Conservation (phyloP, 805 yeast species). For the Cyberlindnera nakhonratchasimensis region DNA sequence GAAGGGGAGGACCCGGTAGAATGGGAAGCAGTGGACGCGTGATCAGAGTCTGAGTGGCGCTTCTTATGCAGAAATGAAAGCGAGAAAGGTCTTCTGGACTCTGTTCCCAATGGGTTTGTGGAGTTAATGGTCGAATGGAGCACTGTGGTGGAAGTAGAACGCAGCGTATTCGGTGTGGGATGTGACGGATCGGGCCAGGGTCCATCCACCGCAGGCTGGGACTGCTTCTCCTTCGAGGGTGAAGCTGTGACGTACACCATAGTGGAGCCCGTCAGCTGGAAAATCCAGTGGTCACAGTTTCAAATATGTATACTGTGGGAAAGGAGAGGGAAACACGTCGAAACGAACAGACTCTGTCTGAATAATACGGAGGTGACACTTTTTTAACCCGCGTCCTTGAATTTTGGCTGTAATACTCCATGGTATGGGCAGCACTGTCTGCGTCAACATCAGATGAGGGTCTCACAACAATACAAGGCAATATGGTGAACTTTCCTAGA, state of each 20-base stretch:
- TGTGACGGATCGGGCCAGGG: background rate
- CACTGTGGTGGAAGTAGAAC: constrained; percentile 2
- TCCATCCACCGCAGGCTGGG: background rate
- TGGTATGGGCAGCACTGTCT: too few species aligned
- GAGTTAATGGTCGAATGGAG: constrained; percentile 7
- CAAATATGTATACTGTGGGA: background rate
- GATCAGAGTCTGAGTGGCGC: constrained; percentile 17
- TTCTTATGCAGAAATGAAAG: constrained; percentile 24
- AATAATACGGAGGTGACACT: too few species aligned
- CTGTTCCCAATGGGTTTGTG: background rate
- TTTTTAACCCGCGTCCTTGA: too few species aligned
- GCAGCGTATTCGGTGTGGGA: background rate
- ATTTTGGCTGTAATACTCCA: too few species aligned
- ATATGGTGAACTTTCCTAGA: too few species aligned
- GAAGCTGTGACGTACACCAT: constrained; percentile 18
- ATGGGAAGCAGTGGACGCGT: constrained; percentile 1
- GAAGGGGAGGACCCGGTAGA: constrained; percentile 3
- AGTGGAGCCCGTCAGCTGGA: background rate
- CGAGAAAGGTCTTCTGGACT: constrained; percentile 16
- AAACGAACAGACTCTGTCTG: too few species aligned
- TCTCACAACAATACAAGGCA: too few species aligned
- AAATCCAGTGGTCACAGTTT: background rate
- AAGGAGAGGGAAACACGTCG: background rate
- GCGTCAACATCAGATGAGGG: too few species aligned
- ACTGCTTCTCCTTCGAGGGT: constrained; percentile 3